These are phyloP conservation scores for Alternaria angustiovoidea DNA, from an alignment of 2,329 filamentous ascomycete species.

Conservation along the genomic window DNA sequence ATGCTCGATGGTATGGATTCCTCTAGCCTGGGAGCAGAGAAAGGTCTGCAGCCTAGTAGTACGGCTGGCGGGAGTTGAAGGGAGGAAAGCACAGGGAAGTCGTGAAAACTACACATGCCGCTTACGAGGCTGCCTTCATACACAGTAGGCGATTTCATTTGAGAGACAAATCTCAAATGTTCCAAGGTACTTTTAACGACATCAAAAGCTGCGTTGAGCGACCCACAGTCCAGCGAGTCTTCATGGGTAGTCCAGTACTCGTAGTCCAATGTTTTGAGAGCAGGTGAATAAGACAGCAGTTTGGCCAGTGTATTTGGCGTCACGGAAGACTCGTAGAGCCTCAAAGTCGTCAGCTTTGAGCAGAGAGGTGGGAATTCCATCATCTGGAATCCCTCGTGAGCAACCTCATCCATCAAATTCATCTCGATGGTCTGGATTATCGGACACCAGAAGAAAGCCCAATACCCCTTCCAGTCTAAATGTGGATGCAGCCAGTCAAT, in stretches of 20 bases:
- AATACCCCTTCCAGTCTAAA: background rate
- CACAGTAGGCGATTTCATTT: background rate
- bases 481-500: background rate
- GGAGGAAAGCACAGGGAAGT: background rate
- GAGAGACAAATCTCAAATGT: background rate
- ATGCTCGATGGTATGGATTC: background rate
- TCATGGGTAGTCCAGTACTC: background rate
- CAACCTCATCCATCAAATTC: background rate
- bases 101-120: background rate
- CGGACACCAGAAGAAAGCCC: background rate
- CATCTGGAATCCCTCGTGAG: background rate
- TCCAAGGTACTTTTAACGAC: background rate
- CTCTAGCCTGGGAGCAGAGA: background rate
- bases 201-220: background rate
- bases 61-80: background rate
- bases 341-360: background rate
- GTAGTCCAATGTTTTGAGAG: background rate
- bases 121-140: background rate
- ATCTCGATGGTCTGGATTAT: background rate
- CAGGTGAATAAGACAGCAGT: background rate
- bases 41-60: background rate
- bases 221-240: background rate
- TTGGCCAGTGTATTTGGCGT: background rate
- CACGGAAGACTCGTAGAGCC: background rate
- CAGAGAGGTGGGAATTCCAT: background rate